These are phyloP conservation scores for Hypoxylon sp. DNA, from an alignment of 2,329 filamentous ascomycete species.

Conservation along the genomic window DNA sequence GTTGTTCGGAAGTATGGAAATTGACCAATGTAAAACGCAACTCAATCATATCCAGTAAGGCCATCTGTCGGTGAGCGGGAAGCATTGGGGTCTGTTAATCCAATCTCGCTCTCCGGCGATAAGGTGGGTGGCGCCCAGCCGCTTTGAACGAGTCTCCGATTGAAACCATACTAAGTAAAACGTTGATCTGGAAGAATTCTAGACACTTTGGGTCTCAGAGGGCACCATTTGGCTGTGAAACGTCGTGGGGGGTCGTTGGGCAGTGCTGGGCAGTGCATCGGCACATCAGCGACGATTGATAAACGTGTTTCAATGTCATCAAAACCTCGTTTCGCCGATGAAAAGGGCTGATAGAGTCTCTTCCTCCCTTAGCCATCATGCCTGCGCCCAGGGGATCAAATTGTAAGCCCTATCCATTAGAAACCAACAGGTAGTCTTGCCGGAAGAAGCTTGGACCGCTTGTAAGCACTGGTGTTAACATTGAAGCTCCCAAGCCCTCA, in stretches of 20 bases:
- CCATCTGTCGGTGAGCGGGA: slow-evolving; percentile 22
- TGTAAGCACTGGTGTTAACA: slow-evolving; percentile 27
- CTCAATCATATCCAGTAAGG: slow-evolving; percentile 21
- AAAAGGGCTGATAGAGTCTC: slow-evolving; percentile 11
- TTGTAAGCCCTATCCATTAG: slow-evolving; percentile 10
- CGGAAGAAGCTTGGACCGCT: slow-evolving; percentile 31
- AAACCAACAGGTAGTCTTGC: slow-evolving; percentile 39
- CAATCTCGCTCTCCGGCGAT: slow-evolving; percentile 39
- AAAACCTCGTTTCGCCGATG: slow-evolving; percentile 25
- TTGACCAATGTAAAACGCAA: slow-evolving; percentile 27
- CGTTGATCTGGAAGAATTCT: slow-evolving; percentile 52
- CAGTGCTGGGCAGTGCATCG: slow-evolving; percentile 30
- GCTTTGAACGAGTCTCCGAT: slow-evolving; percentile 30
- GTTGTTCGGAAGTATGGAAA: slow-evolving; percentile 23
- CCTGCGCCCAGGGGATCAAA: slow-evolving; percentile 6
- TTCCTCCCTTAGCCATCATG: slow-evolving; percentile 2
- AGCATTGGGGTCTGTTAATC: slow-evolving; percentile 17
- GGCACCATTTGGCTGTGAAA: slow-evolving; percentile 41
- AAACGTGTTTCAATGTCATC: slow-evolving; percentile 34
- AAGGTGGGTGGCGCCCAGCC: slow-evolving; percentile 40
- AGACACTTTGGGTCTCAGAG: slow-evolving; percentile 46
- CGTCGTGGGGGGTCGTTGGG: slow-evolving; percentile 45
- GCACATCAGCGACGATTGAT: slow-evolving; percentile 28
- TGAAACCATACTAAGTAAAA: slow-evolving; percentile 33
- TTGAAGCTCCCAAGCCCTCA: slow-evolving; percentile 21